Conservation (phyloP, 176 grass and related monocot genomes). For the Saccharum spontaneum region DNA sequence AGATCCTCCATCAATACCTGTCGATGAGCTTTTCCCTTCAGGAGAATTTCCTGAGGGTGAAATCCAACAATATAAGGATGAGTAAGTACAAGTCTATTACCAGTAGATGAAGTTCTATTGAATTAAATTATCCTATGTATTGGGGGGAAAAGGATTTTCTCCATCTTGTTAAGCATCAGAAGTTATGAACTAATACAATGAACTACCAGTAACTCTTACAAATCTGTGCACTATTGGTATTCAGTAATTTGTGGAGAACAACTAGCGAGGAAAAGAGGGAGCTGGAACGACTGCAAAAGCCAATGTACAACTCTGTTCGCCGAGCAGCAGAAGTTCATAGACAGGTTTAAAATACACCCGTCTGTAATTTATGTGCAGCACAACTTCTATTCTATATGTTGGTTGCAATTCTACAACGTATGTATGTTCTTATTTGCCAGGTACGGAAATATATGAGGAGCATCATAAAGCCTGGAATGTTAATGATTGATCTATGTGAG, state of each 20-base stretch:
- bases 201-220: conserved; percentile 7
- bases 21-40: conserved; percentile 66
- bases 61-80: conserved; percentile 25
- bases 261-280: conserved; percentile 95
- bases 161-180: neutral
- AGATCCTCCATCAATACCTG: conserved; percentile 82
- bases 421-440: conserved; percentile 43
- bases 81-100: conserved; percentile 1
- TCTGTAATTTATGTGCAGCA: conserved; percentile 1
- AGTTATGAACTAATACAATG: neutral
- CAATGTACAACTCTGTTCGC: conserved; percentile 82
- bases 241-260: conserved; percentile 93
- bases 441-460: conserved; percentile 94
- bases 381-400: conserved; percentile 13
- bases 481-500: conserved; percentile 94
- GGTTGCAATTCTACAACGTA: conserved; percentile 7
- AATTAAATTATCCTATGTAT: neutral
- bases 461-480: conserved; percentile 91
- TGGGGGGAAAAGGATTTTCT: neutral
- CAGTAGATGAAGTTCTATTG: neutral
- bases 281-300: conserved; percentile 77
- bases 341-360: conserved; percentile 54
- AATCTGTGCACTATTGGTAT: conserved; percentile 25
- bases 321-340: conserved; percentile 98
- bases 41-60: conserved; percentile 10